Percentiles rank a stretch among this genome's conserved stretches.
Evolutionary conservation across 2,329 filamentous ascomycete species (phyloP).

Genomic region (Fusarium sambucinum): DNA sequence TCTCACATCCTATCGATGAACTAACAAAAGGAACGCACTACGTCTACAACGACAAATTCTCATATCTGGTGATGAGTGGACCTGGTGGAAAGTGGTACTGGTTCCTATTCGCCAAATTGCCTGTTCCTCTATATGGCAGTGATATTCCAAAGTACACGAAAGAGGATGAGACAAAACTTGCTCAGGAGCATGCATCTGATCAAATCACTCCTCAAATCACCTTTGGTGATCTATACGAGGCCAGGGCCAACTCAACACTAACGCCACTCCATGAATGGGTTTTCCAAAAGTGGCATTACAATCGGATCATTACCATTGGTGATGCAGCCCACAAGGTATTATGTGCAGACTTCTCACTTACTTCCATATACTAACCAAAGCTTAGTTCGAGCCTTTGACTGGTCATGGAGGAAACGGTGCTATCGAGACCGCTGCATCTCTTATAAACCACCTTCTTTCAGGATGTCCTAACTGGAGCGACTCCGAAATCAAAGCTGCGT

Average conservation of each 20-base stretch:
- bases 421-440: conserved; percentile 5
- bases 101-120: conserved; percentile 6
- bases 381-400: background rate
- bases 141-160: conserved; percentile 2
- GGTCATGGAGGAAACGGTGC: conserved; percentile 3
- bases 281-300: conserved; percentile 18
- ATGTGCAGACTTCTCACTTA: fast-evolving
- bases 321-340: conserved; percentile 27
- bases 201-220: background rate
- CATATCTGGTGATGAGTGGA: background rate
- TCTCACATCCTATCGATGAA: background rate
- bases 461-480: background rate
- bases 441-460: background rate
- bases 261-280: conserved; percentile 15
- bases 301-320: conserved; percentile 4
- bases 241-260: background rate
- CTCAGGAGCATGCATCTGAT: background rate
- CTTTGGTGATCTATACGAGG: background rate
- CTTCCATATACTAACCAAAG: fast-evolving
- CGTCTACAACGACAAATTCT: background rate
- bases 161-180: background rate
- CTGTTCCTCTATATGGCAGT: fast-evolving
- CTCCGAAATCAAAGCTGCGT: background rate
- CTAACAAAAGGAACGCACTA: background rate
- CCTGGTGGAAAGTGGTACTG: conserved; percentile 13